Percentiles rank a stretch among this genome's conserved stretches.
These are phyloP conservation scores for Phytophthora pistaciae DNA, from an alignment of 352 stramenopile species.

Conservation along the genomic window DNA sequence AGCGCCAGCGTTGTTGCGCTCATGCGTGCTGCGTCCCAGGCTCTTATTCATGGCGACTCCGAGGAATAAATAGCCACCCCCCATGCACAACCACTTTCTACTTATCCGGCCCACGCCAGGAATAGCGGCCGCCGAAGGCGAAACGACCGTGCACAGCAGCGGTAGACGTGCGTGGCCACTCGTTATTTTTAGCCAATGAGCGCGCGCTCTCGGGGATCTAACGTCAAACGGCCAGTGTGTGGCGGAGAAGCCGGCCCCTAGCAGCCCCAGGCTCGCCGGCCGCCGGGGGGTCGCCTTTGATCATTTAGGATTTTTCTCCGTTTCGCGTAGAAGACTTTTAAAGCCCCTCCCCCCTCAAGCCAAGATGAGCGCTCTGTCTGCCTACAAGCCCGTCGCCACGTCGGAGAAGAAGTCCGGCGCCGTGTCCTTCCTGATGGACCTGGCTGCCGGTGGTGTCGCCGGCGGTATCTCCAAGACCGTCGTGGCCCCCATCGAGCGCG, in stretches of 20 bases:
- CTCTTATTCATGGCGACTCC: background rate
- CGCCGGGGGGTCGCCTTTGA: conserved; percentile 2
- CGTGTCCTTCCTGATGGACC: conserved; percentile 82
- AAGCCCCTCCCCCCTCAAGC: conserved; percentile 27
- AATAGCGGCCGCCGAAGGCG: background rate
- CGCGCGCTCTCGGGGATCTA: background rate
- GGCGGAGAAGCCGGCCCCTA: conserved; percentile 51
- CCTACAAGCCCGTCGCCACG: conserved; percentile 86
- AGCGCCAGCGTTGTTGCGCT: background rate
- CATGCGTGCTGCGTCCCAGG: background rate
- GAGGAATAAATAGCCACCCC: background rate
- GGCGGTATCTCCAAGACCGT: conserved; percentile 93
- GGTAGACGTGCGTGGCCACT: conserved; percentile 36
- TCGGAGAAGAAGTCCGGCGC: conserved; percentile 71
- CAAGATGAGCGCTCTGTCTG: conserved; percentile 81
- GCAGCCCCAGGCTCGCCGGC: conserved; percentile 10
- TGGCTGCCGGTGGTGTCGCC: conserved; percentile 87
- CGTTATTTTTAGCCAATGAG: conserved; percentile 64
- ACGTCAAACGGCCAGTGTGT: conserved; percentile 61
- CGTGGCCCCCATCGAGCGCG: conserved; percentile 91
- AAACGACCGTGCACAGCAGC: background rate
- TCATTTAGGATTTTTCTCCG: conserved; percentile 91
- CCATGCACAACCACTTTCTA: background rate
- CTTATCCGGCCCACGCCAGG: background rate
- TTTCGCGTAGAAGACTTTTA: conserved; percentile 65